Evolutionary conservation across 2,329 filamentous ascomycete species (phyloP).

Genomic region (Fusarium setosum): DNA sequence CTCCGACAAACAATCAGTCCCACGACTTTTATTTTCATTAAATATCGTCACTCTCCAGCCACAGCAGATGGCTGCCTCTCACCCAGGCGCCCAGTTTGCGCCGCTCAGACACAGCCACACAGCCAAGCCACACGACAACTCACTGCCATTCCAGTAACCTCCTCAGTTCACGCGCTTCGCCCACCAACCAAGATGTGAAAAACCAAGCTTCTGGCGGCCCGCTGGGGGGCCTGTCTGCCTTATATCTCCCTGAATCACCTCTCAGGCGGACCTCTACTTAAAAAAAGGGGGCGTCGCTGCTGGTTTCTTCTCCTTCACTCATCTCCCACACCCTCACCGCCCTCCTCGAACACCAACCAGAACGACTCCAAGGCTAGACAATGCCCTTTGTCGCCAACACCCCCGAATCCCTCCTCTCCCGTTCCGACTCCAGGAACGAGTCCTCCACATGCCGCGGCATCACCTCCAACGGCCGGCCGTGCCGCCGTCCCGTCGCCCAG

Average conservation of each 20-base stretch:
- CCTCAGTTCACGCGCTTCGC: conserved; percentile 32
- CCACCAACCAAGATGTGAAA: conserved; percentile 39
- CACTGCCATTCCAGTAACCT: conserved; percentile 13
- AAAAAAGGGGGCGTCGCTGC: background rate
- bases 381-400: conserved; percentile 66
- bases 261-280: background rate
- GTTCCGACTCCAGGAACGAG: conserved; percentile 87
- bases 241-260: conserved; percentile 24
- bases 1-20: background rate
- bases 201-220: conserved; percentile 11
- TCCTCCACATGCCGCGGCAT: conserved; percentile 89
- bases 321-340: background rate
- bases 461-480: conserved; percentile 84
- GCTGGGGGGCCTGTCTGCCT: conserved; percentile 18
- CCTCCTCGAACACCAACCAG: background rate
- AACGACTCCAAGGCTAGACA: background rate
- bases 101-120: conserved; percentile 32
- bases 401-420: conserved; percentile 81
- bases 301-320: no score
- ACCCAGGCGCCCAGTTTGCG: background rate
- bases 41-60: background rate
- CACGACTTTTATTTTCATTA: no score
- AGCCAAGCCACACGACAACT: conserved; percentile 34
- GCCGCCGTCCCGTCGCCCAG: conserved; percentile 75
- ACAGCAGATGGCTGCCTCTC: conserved; percentile 5